Percentiles rank a stretch among this genome's conserved stretches.
These are phyloP conservation scores for Nematodospora valgi DNA, from an alignment of 805 yeast genomes.

Conservation along the genomic window DNA sequence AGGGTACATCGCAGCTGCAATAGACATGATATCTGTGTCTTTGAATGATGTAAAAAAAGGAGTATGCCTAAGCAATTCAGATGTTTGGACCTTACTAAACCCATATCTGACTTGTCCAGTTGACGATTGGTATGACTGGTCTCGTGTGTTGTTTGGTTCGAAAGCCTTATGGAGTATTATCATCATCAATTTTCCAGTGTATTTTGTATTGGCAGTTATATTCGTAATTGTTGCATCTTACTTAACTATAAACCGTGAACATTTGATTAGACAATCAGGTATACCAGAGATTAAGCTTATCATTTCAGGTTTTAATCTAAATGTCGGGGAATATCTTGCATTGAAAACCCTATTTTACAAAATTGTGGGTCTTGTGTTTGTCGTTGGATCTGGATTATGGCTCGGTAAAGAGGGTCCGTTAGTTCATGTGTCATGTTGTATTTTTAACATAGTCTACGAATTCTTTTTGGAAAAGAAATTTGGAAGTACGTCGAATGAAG, in stretches of 20 bases:
- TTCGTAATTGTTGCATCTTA: constrained; percentile 26
- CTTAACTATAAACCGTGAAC: constrained; percentile 23
- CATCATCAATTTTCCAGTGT: constrained; percentile 35
- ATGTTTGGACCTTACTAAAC: constrained; percentile 38
- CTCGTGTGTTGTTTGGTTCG: constrained; percentile 22
- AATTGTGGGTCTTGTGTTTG: constrained; percentile 54
- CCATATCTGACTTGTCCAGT: constrained; percentile 44
- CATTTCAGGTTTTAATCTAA: constrained; percentile 59
- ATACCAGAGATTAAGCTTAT: constrained; percentile 71
- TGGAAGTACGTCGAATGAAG: constrained; percentile 41
- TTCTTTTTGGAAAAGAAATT: constrained; percentile 11
- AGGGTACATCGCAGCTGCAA: constrained; percentile 46
- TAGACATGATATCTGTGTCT: constrained; percentile 49
- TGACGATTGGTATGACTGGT: constrained; percentile 40
- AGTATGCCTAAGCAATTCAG: constrained; percentile 37
- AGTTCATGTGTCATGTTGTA: constrained; percentile 72
- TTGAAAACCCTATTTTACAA: constrained; percentile 52
- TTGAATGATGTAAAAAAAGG: constrained; percentile 55
- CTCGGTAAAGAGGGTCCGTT: constrained; percentile 86
- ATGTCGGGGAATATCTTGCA: constrained; percentile 46
- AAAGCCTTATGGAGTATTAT: constrained; percentile 15
- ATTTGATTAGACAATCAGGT: constrained; percentile 49
- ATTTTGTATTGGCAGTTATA: constrained; percentile 23
- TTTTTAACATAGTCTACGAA: constrained; percentile 36
- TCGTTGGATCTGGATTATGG: constrained; percentile 77